A percentile compares a stretch with the other conserved stretches of the same genome.
phyloP scores from a whole-genome alignment of 2,329 filamentous ascomycete species.

The Phyllosticta citrichinensis region DNA sequence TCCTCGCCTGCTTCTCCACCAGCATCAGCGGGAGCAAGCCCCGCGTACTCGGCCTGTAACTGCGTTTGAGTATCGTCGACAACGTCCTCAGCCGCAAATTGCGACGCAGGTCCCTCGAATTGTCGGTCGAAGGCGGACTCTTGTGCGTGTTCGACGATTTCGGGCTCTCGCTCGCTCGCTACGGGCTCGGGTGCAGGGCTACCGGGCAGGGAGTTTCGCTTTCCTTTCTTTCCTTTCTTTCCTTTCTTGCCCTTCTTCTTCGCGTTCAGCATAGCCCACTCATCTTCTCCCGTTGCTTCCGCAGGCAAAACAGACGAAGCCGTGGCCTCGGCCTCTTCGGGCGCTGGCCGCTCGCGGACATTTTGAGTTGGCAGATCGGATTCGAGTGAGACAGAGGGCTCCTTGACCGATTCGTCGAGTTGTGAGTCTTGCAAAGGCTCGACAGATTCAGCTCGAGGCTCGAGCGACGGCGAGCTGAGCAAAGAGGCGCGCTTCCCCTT shows the following conservation, averaged over 20 bases:
- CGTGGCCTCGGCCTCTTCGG: background rate
- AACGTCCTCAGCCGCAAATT: background rate
- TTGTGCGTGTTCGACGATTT: background rate
- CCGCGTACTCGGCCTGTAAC: background rate
- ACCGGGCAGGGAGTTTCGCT: background rate
- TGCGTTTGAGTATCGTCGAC: too few relatives aligned
- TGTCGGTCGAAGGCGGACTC: background rate
- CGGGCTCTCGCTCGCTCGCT: background rate
- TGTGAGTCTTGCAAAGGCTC: background rate
- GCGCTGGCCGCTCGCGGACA: background rate
- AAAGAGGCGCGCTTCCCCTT: conserved; percentile 12
- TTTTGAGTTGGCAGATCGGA: background rate
- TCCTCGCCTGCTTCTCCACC: background rate
- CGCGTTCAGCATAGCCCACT: background rate
- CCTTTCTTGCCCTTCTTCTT: conserved; percentile 10
- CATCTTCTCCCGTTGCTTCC: background rate
- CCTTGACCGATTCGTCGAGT: background rate
- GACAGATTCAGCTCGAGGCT: background rate
- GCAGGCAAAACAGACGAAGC: background rate
- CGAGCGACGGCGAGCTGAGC: background rate
- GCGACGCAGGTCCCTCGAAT: background rate
- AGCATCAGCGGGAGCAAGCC: background rate
- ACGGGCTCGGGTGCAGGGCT: background rate
- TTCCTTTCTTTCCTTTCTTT: conserved; percentile 10
- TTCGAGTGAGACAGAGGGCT: background rate